Evolutionary conservation across 257 asterid species (phyloP), one percentile per base, ranked within the genome.

Genomic region (Salvia miltiorrhiza): DNA sequence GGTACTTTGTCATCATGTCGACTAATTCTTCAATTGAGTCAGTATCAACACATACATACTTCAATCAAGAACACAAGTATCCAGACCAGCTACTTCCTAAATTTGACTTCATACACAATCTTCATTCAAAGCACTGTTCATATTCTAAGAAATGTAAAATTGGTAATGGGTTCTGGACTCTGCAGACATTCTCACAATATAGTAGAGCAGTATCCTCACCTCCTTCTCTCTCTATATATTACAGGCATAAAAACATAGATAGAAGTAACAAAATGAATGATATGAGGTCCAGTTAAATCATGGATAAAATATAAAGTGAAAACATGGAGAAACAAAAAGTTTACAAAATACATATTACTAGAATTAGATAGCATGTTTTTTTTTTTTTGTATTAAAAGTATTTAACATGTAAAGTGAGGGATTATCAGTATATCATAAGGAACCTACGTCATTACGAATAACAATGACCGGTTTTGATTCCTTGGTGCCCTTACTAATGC

Each of bases 391-490:
- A n/a, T n/a, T n/a, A n/a, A n/a, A n/a, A n/a, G n/a, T n/a, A n/a
- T n/a, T n/a, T n/a, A 63, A 35, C 59, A 39, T 37, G 59, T 37
- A 43, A 67, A 61, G 26, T 5, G 20, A 55, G 55, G 35, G 53
- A 28, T 49, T 20, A 52, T 54, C 75, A 62, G 33, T 26, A 62
- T 33, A 54, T 28, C 39, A 30, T 30, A 76, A 63, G 80, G 58
- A 56, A 82, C 99, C 17, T 82, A 94, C 99, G 73, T 94, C 99
- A 76, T 94, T 94, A 64, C 97, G 96, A 41, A 94, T 81, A 67
- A 94, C 59, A 77, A 94, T 81, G 72, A 90, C 82, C 35, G 99
- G 99, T 74, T 87, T 94, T 44, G 99, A 91, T 78, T 94, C 97
- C 66, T 77, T 87, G 76, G 90, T 81, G 65, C 96, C 97, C 90